A percentile compares a stretch with the other conserved stretches of the same genome.
Conservation (phyloP, 495 filamentous ascomycete species). For the Talaromyces thailandensis region DNA sequence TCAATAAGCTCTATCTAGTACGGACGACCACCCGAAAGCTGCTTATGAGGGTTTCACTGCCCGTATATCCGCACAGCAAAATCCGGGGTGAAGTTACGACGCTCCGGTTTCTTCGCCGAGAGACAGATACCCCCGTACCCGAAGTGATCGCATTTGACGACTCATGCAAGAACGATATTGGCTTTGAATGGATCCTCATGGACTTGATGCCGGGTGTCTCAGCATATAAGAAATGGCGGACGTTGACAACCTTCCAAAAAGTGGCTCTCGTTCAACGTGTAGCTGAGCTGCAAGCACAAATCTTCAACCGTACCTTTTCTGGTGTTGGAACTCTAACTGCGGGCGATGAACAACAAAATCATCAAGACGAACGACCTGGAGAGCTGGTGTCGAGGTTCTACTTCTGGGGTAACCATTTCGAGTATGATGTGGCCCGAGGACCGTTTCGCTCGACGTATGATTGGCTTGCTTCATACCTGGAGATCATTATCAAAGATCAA, state of each 20-base stretch:
- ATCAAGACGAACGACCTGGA: slow-evolving; percentile 4
- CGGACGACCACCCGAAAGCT: slow-evolving; percentile 7
- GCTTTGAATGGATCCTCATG: slow-evolving; percentile 55
- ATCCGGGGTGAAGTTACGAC: slow-evolving; percentile 49
- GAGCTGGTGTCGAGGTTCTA: slow-evolving; percentile 24
- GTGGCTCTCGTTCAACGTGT: slow-evolving; percentile 23
- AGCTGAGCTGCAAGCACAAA: slow-evolving; percentile 23
- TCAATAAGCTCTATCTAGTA: slow-evolving; percentile 14
- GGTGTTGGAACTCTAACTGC: slow-evolving; percentile 25
- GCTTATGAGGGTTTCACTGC: slow-evolving; percentile 44
- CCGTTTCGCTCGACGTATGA: slow-evolving; percentile 18
- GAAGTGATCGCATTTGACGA: slow-evolving; percentile 38
- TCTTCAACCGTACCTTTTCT: slow-evolving; percentile 19
- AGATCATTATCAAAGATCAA: slow-evolving; percentile 5
- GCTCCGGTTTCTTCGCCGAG: slow-evolving; percentile 30
- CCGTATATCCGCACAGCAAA: slow-evolving; percentile 43
- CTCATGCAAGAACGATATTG: slow-evolving; percentile 33
- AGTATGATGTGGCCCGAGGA: slow-evolving; percentile 10
- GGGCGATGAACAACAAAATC: slow-evolving; percentile 8
- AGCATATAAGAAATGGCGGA: slow-evolving; percentile 31
- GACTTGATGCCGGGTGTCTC: slow-evolving; percentile 33
- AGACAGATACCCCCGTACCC: slow-evolving; percentile 45
- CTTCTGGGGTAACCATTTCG: slow-evolving; percentile 22
- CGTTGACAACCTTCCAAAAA: slow-evolving; percentile 25
- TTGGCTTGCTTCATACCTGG: slow-evolving; percentile 17